Base-by-base conservation (phyloP, 768 basidiomycete genomes). In the Trametes villosa region DNA sequence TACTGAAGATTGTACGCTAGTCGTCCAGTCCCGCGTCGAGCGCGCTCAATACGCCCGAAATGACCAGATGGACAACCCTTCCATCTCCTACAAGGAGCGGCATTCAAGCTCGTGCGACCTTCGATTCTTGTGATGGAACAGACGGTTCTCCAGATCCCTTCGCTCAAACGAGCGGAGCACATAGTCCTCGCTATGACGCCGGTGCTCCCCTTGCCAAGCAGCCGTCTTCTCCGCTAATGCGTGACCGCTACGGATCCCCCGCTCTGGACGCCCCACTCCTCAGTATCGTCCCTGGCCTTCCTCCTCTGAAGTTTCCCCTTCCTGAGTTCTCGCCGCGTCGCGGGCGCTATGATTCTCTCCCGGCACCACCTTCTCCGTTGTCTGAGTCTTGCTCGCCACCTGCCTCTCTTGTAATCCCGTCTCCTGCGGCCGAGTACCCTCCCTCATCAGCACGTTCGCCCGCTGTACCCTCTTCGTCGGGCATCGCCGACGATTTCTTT, bases 271-370 rank as follows among this genome's bases (percentile, higher is more conserved):
- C 59, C 3, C 65, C 62, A 3, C 58, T 61, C 18, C 31, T 60
- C 3, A 65, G 46, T 31, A 60, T 62, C 13, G 42, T 58, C 1
- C 60, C 61, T 20, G 60, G 62, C 15, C 64, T 67, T 38, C 44
- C 61, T 47, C 67, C 67, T 1, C 56, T 67, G 5, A 51, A 57
- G 22, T 49, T 66, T 15, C 65, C 68, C 13, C 38, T 56, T 18
- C 36, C 53, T 15, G 49, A 57, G 11, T 48, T 65, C 15, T 45
- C 65, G 13, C 20, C 9, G 33, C 44, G 18, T 12, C 12, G n/a
- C 24, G 58, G 33, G 18, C 13, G 6, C 54, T 65, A 20, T 46
- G 58, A 27, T 57, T 58, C 48, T 49, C 62, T 24, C 26, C 58
- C 38, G 29, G 49, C 29, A 51, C 51, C 29, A 52, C 60, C 64